Conservation (phyloP, 2,329 filamentous ascomycete genomes). For the Rhytidhysteron rufulum region DNA sequence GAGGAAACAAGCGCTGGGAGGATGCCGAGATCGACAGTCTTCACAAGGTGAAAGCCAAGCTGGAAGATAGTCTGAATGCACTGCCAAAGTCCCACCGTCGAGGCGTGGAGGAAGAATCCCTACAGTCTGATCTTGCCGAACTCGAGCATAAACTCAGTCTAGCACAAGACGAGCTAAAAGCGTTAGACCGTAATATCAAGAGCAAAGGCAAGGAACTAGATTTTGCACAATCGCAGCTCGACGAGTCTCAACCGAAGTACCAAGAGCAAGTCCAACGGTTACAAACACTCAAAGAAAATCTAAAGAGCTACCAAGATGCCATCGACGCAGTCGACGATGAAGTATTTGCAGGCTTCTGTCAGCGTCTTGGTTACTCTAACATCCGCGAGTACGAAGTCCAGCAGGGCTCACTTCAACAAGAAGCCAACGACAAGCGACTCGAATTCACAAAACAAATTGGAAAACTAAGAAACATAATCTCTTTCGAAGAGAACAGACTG, state of each 20-base stretch:
- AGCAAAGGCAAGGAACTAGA: slow-evolving; percentile 81
- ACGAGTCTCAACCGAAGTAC: slow-evolving; percentile 74
- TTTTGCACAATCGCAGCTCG: slow-evolving; percentile 67
- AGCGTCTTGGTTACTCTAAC: slow-evolving; percentile 77
- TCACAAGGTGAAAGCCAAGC: slow-evolving; percentile 69
- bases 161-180: slow-evolving; percentile 70
- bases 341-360: slow-evolving; percentile 82
- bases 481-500: slow-evolving; percentile 67
- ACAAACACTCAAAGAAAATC: slow-evolving; percentile 55
- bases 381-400: slow-evolving; percentile 92
- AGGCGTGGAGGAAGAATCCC: slow-evolving; percentile 71
- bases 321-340: slow-evolving; percentile 83
- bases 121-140: slow-evolving; percentile 75
- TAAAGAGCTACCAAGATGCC: slow-evolving; percentile 56
- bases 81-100: slow-evolving; percentile 76
- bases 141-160: slow-evolving; percentile 73
- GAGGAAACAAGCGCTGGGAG: slow-evolving; percentile 77
- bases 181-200: slow-evolving; percentile 75
- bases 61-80: slow-evolving; percentile 72
- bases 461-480: slow-evolving; percentile 57
- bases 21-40: slow-evolving; percentile 85
- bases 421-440: slow-evolving; percentile 79
- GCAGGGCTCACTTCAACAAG: slow-evolving; percentile 87
- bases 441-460: slow-evolving; percentile 78
- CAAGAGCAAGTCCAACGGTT: slow-evolving; percentile 67